Evolutionary conservation across 2,329 filamentous ascomycete species (phyloP), one percentile per base, ranked within the genome.

Genomic region (Tympanopsis confertula): DNA sequence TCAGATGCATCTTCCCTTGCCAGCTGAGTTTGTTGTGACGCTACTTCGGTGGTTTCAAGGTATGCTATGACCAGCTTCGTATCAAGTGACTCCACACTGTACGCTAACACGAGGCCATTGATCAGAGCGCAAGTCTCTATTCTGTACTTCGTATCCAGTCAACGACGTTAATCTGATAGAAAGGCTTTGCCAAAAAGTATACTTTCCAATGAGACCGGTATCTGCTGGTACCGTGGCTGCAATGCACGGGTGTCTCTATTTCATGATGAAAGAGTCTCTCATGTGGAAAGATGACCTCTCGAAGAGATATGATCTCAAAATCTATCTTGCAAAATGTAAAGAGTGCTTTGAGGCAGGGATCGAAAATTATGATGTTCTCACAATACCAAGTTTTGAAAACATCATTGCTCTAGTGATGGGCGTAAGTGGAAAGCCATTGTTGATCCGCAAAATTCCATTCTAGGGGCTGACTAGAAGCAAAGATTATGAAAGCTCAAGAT

Each of bases 351-450:
- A 42, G 41, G 37, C 39, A 10, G 42, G 33, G 4, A 36, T 51
- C 5, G 47, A 51, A 35, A 47, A 40, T 19, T 50, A 46, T 35
- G 49, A 52, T 13, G 40, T 52, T 5, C 35, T 50, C 4, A 39
- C 39, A n/a, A 39, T 47, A n/a, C 47, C 50, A 10, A 47, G 39
- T 22, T 47, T 50, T 30, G 48, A 51, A 19, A 50, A 48, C 28
- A 40, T 49, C 13, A 36, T 49, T 12, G 42, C 45, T 13, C 38
- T 51, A 30, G 36, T 38, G n/a, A 40, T 51, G 42, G 49, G 44
- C 5, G 49, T 52, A 40, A 39, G 47, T 44, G 45, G 42, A 43
- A 45, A 38, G 3, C 46, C 15, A 13, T 33, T 15, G n/a, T n/a
- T n/a, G n/a, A n/a, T n/a, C n/a, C n/a, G n/a, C n/a, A n/a, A n/a